Evolutionary conservation across 2,329 filamentous ascomycete species (phyloP).

Genomic region (Pseudogymnoascus sp.): DNA sequence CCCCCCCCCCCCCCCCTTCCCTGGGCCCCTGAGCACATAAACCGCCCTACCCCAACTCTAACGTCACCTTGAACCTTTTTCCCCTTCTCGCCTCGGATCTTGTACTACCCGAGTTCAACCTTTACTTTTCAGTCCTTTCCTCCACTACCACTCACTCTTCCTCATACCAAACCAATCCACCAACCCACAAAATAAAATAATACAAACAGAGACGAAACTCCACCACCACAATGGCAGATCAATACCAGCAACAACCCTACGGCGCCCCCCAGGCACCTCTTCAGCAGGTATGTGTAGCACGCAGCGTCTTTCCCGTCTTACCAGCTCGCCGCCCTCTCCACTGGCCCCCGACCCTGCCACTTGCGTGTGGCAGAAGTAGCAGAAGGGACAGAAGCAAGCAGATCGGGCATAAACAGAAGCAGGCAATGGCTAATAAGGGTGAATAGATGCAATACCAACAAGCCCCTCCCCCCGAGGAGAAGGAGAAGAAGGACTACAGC

Average conservation of each 20-base stretch:
- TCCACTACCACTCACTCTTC: not conserved
- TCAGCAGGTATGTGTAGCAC: not conserved
- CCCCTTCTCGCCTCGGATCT: too few species aligned
- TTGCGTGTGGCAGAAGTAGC: too few species aligned
- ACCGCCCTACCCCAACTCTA: not conserved
- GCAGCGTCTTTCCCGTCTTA: too few species aligned
- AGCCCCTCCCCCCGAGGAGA: not conserved
- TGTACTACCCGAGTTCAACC: not conserved
- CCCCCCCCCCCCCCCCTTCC: too few species aligned
- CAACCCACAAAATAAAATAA: not conserved
- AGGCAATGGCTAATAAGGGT: not conserved
- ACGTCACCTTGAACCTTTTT: not conserved
- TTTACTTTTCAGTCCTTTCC: not conserved
- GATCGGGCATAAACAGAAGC: not conserved
- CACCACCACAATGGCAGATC: not conserved
- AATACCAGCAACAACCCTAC: not conserved
- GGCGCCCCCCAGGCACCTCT: not conserved
- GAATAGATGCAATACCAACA: slow-evolving; percentile 9
- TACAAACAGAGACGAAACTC: not conserved
- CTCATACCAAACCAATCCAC: not conserved
- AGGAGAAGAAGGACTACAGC: not conserved
- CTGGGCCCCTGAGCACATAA: too few species aligned
- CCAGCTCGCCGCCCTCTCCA: too few species aligned
- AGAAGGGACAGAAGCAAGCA: not conserved
- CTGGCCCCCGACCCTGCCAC: too few species aligned